Percentiles rank a stretch among this genome's conserved stretches.
Conservation (phyloP, 306 rosid species). For the Citrullus amarus region DNA sequence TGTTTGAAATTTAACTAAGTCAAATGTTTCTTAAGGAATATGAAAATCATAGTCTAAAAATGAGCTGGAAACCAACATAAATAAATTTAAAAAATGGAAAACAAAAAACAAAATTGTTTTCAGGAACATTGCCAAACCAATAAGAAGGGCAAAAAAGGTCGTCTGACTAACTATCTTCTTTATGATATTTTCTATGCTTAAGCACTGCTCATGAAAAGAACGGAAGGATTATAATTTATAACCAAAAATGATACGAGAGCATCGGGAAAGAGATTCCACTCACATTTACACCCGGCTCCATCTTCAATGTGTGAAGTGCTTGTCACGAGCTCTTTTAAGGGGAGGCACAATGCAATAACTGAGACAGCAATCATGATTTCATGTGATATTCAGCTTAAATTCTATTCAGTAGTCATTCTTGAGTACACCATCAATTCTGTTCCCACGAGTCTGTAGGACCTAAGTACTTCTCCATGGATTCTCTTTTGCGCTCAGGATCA, state of each 20-base stretch:
- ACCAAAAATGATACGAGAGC: not conserved
- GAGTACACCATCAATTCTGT: constrained; percentile 38
- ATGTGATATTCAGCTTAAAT: not conserved
- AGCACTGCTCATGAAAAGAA: not conserved
- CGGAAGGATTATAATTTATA: not conserved
- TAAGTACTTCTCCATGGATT: constrained; percentile 89
- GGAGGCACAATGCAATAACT: not conserved
- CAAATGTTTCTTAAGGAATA: too few relatives aligned
- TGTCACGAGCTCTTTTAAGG: not conserved
- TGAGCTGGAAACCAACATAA: too few relatives aligned
- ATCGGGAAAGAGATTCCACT: not conserved
- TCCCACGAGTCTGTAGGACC: constrained; percentile 75
- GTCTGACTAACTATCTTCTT: not conserved
- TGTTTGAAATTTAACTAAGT: too few relatives aligned
- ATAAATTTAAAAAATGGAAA: too few relatives aligned
- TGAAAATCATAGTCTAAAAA: too few relatives aligned
- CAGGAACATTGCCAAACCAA: not conserved
- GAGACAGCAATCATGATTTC: not conserved
- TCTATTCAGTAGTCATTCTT: not conserved
- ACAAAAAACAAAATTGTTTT: not conserved
- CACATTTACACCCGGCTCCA: constrained; percentile 10
- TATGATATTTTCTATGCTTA: not conserved
- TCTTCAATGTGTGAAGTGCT: not conserved
- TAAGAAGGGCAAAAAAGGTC: not conserved
- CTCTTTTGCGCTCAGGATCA: constrained; percentile 85